phyloP scores from a whole-genome alignment of 768 basidiomycete species.

The Lentinula sp. region DNA sequence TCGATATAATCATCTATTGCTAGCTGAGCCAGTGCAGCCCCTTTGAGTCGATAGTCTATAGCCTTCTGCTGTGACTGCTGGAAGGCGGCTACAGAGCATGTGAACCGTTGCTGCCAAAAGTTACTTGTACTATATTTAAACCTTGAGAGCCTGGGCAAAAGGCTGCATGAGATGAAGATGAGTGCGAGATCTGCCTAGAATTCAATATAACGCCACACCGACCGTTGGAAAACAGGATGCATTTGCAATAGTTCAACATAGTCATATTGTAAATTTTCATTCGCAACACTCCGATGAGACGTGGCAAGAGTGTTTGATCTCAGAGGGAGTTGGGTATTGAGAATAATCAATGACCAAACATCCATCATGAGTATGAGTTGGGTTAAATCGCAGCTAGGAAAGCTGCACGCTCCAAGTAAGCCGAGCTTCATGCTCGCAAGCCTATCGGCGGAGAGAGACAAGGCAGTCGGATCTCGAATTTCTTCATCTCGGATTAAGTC shows the following conservation, averaged over 20 bases:
- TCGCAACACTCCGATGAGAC: constrained; percentile 15
- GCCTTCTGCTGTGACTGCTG: constrained; percentile 25
- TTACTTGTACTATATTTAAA: neutral
- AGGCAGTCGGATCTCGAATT: neutral
- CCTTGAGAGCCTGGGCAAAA: neutral
- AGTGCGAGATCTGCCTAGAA: neutral
- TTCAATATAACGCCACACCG: neutral
- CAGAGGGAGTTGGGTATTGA: constrained; percentile 25
- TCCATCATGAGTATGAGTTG: constrained; percentile 51
- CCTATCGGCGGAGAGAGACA: neutral
- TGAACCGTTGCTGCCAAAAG: neutral
- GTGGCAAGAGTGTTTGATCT: constrained; percentile 7
- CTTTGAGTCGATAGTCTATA: constrained; percentile 16
- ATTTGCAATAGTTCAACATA: neutral
- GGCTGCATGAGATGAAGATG: neutral
- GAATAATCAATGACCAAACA: constrained; percentile 36
- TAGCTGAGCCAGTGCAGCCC: constrained; percentile 27
- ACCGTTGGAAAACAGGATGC: neutral
- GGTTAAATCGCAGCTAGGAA: constrained; percentile 49
- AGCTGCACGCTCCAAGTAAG: constrained; percentile 52
- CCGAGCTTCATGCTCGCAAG: constrained; percentile 32
- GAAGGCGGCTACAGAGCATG: constrained; percentile 24
- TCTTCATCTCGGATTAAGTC: neutral
- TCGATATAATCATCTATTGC: constrained; percentile 45
- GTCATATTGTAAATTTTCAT: constrained; percentile 6